Evolutionary conservation across 306 rosid species (phyloP).

Genomic region (Glycine latifolia): DNA sequence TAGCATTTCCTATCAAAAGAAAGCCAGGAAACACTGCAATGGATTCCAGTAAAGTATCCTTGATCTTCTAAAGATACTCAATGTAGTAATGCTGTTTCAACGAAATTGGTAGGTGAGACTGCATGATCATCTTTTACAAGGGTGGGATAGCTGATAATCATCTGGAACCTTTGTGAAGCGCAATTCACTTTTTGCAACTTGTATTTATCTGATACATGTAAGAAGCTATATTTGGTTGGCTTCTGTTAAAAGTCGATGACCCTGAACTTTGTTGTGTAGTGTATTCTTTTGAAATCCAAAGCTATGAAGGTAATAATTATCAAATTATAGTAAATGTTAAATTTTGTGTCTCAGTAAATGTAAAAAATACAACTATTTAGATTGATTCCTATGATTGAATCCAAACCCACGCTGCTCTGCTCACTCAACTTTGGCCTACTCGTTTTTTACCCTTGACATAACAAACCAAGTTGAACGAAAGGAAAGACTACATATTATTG

Average conservation of each 20-base stretch:
- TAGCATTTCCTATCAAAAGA: slow-evolving; percentile 18
- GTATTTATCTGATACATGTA: not conserved
- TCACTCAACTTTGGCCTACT: too few species aligned
- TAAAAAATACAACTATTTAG: not conserved
- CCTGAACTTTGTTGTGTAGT: not conserved
- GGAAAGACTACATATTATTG: too few species aligned
- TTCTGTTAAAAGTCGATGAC: not conserved
- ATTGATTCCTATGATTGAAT: not conserved
- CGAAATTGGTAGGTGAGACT: slow-evolving; percentile 19
- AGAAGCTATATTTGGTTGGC: not conserved
- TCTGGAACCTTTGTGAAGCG: not conserved
- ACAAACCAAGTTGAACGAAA: too few species aligned
- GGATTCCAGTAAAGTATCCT: slow-evolving; percentile 13
- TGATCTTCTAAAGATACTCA: slow-evolving; percentile 13
- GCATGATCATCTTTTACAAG: not conserved
- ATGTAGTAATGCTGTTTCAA: slow-evolving; percentile 23
- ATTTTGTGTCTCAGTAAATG: not conserved
- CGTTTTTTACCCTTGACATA: too few species aligned
- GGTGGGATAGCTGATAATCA: slow-evolving; percentile 30
- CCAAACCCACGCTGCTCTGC: not conserved
- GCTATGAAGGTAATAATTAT: not conserved
- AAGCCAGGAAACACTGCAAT: not conserved
- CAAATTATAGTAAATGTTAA: not conserved
- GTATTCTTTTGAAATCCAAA: not conserved
- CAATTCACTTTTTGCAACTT: slow-evolving; percentile 15